Conservation (phyloP, 2,329 filamentous ascomycete genomes). For the Sporothrix pallida region DNA sequence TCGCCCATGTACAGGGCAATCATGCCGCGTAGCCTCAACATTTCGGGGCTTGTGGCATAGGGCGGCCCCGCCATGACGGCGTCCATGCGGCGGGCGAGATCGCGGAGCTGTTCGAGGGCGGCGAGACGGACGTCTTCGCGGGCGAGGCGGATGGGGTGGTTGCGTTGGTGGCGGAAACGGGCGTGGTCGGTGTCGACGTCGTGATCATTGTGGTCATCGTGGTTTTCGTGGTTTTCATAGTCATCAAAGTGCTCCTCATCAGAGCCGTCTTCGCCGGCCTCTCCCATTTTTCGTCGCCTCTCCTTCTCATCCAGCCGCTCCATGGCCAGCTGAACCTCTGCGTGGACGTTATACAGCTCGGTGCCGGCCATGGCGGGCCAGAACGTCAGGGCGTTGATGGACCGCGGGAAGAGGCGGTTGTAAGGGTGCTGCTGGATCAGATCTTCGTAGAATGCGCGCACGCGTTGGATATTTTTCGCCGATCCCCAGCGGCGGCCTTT, state of each 20-base stretch:
- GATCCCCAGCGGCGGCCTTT: conserved; percentile 49
- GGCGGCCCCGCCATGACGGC: conserved; percentile 71
- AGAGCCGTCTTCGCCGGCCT: not conserved
- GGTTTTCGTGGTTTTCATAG: conserved; percentile 35
- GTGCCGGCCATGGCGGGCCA: conserved; percentile 80
- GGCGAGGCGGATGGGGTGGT: conserved; percentile 39
- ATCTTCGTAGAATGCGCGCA: conserved; percentile 72
- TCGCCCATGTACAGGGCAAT: conserved; percentile 77
- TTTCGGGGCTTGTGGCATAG: conserved; percentile 68
- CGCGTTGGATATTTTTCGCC: conserved; percentile 52
- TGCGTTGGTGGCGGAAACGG: not conserved
- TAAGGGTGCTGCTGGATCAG: conserved; percentile 79
- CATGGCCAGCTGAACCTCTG: conserved; percentile 59
- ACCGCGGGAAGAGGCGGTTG: conserved; percentile 63
- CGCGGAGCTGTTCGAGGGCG: conserved; percentile 64
- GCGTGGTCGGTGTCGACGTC: not conserved
- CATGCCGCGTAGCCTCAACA: conserved; percentile 76
- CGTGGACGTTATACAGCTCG: conserved; percentile 77
- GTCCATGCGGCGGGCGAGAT: conserved; percentile 73
- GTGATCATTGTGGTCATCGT: conserved; percentile 35
- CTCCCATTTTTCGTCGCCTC: not conserved
- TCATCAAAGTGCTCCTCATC: not conserved
- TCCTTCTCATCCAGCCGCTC: conserved; percentile 44
- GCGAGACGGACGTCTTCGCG: conserved; percentile 52
- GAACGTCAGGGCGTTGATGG: conserved; percentile 73